Conservation (phyloP, 2,329 filamentous ascomycete species). For the Scedosporium apiospermum region DNA sequence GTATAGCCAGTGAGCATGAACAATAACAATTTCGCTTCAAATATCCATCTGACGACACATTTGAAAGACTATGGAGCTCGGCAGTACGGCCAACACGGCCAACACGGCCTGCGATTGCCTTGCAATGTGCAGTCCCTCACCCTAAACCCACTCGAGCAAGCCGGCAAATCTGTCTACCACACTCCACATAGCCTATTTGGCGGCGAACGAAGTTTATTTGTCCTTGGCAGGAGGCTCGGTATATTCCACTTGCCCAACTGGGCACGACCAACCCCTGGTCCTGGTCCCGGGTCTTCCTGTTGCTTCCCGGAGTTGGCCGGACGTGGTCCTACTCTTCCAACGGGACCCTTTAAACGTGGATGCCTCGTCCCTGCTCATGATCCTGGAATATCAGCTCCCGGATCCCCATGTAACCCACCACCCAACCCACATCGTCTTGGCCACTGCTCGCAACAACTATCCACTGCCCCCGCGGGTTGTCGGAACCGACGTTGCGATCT, state of each 20-base stretch:
- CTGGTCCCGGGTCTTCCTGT: too few species aligned
- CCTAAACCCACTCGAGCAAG: background rate
- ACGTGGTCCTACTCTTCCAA: too few species aligned
- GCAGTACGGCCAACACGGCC: background rate
- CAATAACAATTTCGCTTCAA: constrained; percentile 5
- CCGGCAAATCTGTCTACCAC: constrained; percentile 3
- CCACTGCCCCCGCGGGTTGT: background rate
- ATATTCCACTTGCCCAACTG: background rate
- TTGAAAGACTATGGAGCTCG: background rate
- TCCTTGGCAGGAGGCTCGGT: background rate
- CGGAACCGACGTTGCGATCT: background rate
- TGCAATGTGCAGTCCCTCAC: background rate
- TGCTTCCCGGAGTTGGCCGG: too few species aligned
- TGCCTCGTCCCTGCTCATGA: background rate
- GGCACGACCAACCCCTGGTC: background rate
- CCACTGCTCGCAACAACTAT: background rate
- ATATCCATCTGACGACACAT: constrained; percentile 3
- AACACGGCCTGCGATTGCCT: background rate
- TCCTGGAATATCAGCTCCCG: constrained; percentile 1
- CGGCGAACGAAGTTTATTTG: background rate
- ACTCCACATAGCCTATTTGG: constrained; percentile 1
- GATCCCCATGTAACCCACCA: background rate
- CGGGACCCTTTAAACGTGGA: background rate
- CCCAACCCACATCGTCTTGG: background rate
- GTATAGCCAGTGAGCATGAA: background rate